Conservation (phyloP, 148 eudicot genomes). For the Rhododendron ferrugineum region DNA sequence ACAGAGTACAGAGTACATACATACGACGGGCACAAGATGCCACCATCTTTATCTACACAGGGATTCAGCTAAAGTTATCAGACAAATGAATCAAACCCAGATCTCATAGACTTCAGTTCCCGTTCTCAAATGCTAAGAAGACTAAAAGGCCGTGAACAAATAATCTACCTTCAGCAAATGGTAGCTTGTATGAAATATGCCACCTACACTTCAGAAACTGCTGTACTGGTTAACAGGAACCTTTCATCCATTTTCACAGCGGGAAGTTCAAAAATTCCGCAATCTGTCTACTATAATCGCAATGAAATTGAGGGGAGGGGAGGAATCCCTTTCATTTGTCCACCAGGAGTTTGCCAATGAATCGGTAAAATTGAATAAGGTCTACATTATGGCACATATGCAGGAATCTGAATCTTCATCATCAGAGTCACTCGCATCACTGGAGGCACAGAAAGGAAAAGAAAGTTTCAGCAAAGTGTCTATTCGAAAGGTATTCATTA, state of each 20-base stretch:
- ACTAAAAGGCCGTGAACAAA: neutral
- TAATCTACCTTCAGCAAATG: neutral
- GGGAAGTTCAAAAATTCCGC: neutral
- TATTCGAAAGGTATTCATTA: neutral
- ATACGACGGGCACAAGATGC: neutral
- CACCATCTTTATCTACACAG: neutral
- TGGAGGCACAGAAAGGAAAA: conserved; percentile 21
- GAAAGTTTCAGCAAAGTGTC: neutral
- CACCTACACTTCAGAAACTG: neutral
- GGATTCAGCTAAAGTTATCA: neutral
- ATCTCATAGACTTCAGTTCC: neutral
- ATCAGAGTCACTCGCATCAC: conserved; percentile 42
- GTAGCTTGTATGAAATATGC: neutral
- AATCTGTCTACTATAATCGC: neutral
- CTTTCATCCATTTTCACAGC: neutral
- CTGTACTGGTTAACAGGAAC: neutral
- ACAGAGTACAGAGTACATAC: neutral
- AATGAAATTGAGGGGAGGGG: neutral
- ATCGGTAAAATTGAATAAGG: neutral
- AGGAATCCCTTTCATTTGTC: conserved; percentile 1
- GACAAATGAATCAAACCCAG: neutral
- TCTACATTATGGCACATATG: conserved; percentile 46
- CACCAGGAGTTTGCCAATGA: neutral
- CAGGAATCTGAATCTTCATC: conserved; percentile 45
- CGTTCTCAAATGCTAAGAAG: neutral